These are phyloP conservation scores for Ascomycota sp. DNA, from an alignment of 2,329 filamentous ascomycete species.

Conservation along the genomic window DNA sequence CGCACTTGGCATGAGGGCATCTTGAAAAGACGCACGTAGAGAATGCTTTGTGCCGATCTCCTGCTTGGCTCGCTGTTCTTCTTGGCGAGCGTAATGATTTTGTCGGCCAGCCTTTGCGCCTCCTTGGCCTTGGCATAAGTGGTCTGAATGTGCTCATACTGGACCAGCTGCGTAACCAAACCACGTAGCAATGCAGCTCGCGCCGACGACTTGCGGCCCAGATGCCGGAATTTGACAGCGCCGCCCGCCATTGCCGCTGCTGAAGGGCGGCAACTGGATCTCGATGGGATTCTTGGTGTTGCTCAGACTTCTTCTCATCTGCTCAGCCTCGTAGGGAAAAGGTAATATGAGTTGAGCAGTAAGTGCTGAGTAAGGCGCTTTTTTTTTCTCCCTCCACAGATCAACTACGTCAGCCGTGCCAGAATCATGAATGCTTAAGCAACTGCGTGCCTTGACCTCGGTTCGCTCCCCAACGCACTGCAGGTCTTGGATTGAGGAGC, in stretches of 20 bases:
- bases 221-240: slow-evolving; percentile 66
- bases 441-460: too few species aligned
- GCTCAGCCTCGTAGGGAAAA: neutral
- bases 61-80: slow-evolving; percentile 67
- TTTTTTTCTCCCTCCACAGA: neutral
- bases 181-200: slow-evolving; percentile 84
- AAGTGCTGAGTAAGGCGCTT: neutral
- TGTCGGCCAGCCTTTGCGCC: slow-evolving; percentile 78
- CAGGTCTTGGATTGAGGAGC: too few species aligned
- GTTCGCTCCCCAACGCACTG: too few species aligned
- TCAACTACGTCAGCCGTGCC: too few species aligned
- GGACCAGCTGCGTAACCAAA: slow-evolving; percentile 81
- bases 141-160: slow-evolving; percentile 80
- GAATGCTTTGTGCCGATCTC: slow-evolving; percentile 52
- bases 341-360: neutral
- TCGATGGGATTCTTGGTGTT: too few species aligned
- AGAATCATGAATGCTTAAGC: too few species aligned
- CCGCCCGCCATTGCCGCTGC: slow-evolving; percentile 52
- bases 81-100: slow-evolving; percentile 84
- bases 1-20: neutral
- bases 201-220: slow-evolving; percentile 68
- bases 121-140: slow-evolving; percentile 96
- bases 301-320: too few species aligned
- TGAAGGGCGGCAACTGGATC: neutral
- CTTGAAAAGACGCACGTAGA: slow-evolving; percentile 44